Evolutionary conservation across 192 early-diverging fungal genomes (phyloP), one percentile per base, ranked within the genome.

Genomic region (Coemansia sp.): DNA sequence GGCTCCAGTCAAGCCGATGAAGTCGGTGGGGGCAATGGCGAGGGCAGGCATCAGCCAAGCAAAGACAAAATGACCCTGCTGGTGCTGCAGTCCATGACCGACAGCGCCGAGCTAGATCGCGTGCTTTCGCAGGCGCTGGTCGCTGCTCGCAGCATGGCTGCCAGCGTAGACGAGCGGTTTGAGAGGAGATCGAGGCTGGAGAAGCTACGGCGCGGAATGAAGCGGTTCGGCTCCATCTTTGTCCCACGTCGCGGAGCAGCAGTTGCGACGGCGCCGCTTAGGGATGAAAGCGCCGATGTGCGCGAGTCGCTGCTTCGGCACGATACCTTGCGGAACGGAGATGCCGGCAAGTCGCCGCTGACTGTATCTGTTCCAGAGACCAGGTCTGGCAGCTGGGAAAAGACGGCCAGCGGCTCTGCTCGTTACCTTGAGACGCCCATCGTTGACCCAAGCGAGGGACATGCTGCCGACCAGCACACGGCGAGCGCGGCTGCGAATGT

Each of bases 141-240:
- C 0, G 62, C 51, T 6, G 76, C 71, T 1, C 63, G 45, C 8
- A 28, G 27, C 18, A 61, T 73, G 64, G 29, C 55, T 13, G 50
- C 64, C 1, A 62, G 49, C 9, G 64, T 73, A 8, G 76, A 73
- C 19, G 60, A 79, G 58, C 76, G 76, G 30, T 79, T 79, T 22
- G 76, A 73, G 58, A 39, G 54, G 3, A 57, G 71, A 29, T 67
- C 76, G 18, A 34, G 25, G 24, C 23, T 60, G 23, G 60, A 72
- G 28, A 69, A 66, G 30, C 63, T 79, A 30, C 36, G 55, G n/a
- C 76, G 76, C 9, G 76, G 76, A 14, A 36, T 79, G 48, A 73
- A 73, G 58, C 57, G 54, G 23, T 79, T 79, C 51, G 76, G 76
- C 51, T 58, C 52, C 29, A 42, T 68, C 59, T 61, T 79, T 11